Percentiles rank a stretch among this genome's conserved stretches.
Conservation (phyloP, 2,329 filamentous ascomycete species). For the Teratosphaeriaceae sp. region DNA sequence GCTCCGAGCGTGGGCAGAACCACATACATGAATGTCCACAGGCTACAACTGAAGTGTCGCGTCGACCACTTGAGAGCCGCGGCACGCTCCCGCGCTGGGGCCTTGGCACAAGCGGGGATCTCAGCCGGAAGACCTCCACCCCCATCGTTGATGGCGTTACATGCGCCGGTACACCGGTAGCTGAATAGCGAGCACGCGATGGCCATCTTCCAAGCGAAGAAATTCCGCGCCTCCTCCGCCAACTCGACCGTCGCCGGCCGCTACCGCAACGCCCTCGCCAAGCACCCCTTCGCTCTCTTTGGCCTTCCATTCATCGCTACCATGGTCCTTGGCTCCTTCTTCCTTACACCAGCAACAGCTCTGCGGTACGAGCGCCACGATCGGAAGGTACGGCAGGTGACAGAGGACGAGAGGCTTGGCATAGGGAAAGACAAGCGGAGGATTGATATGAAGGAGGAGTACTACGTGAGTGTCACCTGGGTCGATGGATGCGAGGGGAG, state of each 20-base stretch:
- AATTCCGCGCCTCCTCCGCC: constrained; percentile 60
- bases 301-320: constrained; percentile 86
- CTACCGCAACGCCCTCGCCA: constrained; percentile 69
- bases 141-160: too few species aligned
- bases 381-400: constrained; percentile 77
- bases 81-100: too few species aligned
- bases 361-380: constrained; percentile 92
- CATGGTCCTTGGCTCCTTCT: constrained; percentile 88
- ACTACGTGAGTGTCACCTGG: constrained; percentile 58
- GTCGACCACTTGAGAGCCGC: too few species aligned
- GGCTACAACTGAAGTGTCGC: too few species aligned
- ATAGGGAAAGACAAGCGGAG: constrained; percentile 64
- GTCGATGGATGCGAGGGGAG: constrained; percentile 20
- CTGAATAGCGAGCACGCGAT: constrained; percentile 18
- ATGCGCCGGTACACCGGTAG: too few species aligned
- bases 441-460: constrained; percentile 78
- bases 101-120: too few species aligned
- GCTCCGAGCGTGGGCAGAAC: too few species aligned
- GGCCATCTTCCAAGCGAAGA: constrained; percentile 30
- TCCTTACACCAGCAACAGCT: constrained; percentile 88
- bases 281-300: constrained; percentile 85
- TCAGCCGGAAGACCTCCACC: too few species aligned
- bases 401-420: constrained; percentile 77
- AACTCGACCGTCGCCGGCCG: constrained; percentile 62
- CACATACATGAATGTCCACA: too few species aligned